Percentiles rank a stretch among this genome's conserved stretches.
phyloP scores from a whole-genome alignment of 2,329 filamentous ascomycete genomes.

The Truncatella angustata region DNA sequence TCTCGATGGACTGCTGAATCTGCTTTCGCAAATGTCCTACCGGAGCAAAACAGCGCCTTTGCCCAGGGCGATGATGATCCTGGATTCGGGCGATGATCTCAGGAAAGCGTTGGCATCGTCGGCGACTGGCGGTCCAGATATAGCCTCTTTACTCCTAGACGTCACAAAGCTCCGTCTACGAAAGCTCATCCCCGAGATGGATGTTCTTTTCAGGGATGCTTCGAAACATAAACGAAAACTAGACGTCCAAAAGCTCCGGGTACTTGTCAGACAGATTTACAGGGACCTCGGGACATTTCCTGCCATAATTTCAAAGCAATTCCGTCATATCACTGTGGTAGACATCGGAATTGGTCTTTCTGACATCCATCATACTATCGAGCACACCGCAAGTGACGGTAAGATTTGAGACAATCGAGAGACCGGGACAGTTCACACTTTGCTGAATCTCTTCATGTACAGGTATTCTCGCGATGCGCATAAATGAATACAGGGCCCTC shows the following conservation, averaged over 20 bases:
- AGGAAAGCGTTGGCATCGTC: background rate
- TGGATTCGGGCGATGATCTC: background rate
- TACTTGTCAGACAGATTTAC: background rate
- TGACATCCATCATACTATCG: background rate
- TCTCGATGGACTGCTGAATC: background rate
- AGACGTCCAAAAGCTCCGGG: background rate
- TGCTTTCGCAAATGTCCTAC: background rate
- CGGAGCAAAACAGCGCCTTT: background rate
- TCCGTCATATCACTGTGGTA: accelerated
- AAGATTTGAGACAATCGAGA: background rate
- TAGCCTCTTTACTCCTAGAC: background rate
- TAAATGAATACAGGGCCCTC: background rate
- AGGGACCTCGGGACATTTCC: background rate
- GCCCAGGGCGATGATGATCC: background rate
- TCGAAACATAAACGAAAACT: background rate
- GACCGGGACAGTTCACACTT: accelerated
- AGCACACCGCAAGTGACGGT: background rate
- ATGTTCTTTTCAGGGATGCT: background rate
- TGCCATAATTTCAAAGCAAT: background rate
- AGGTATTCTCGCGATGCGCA: background rate
- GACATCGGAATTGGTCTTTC: no score
- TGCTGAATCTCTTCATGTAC: background rate
- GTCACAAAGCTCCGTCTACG: background rate
- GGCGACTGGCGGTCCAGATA: background rate
- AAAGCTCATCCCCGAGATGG: background rate